phyloP scores from a whole-genome alignment of 768 basidiomycete species.

The Macrolepiota dolichaula region DNA sequence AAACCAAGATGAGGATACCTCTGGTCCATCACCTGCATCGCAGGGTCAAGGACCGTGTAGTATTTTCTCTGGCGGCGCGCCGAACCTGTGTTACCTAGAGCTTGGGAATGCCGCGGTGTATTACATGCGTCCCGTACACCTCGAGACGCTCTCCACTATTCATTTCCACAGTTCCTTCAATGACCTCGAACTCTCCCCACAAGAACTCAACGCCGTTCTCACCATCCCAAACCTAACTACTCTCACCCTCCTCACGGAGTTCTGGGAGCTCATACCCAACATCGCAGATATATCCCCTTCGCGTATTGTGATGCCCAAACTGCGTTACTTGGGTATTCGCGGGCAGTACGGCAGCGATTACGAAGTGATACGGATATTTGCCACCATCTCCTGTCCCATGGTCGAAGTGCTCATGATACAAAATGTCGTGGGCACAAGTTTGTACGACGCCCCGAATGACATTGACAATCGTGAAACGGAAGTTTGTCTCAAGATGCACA shows the following conservation, averaged over 20 bases:
- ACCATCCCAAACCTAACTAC: conserved; percentile 9
- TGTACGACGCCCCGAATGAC: conserved; percentile 5
- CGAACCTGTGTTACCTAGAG: neutral
- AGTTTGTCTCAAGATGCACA: neutral
- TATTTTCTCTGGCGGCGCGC: conserved; percentile 6
- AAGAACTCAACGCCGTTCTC: conserved; percentile 2
- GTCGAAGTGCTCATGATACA: conserved; percentile 9
- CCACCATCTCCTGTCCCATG: conserved; percentile 3
- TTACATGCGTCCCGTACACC: conserved; percentile 11
- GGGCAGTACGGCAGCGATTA: conserved; percentile 11
- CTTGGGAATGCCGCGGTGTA: conserved; percentile 8
- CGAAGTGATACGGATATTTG: conserved; percentile 9
- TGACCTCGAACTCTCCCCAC: conserved; percentile 10
- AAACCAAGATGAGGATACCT: conserved; percentile 6
- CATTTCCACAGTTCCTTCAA: conserved; percentile 10
- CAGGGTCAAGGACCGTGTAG: conserved; percentile 1
- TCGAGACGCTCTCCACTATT: conserved; percentile 2
- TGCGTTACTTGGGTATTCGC: conserved; percentile 8
- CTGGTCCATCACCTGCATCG: conserved; percentile 9
- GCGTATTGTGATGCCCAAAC: conserved; percentile 6
- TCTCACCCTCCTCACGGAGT: conserved; percentile 11
- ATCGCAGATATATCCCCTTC: conserved; percentile 3
- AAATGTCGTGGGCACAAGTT: conserved; percentile 5
- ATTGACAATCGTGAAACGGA: conserved; percentile 3
- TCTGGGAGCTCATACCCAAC: conserved; percentile 12